Conservation (phyloP, 768 basidiomycete genomes). For the Pleurotus tuber-regium region DNA sequence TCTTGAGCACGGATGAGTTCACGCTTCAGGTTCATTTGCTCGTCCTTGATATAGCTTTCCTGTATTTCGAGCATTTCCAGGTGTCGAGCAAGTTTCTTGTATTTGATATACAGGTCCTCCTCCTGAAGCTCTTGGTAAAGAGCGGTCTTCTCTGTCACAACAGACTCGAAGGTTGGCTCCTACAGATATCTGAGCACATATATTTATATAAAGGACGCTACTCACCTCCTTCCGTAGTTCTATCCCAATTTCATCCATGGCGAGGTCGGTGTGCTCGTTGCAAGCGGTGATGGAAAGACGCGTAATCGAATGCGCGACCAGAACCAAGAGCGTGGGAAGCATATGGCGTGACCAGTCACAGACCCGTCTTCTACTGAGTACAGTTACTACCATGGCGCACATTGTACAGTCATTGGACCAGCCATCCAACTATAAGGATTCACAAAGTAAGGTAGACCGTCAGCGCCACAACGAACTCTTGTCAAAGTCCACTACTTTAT, state of each 20-base stretch:
- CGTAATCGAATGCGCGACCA: background rate
- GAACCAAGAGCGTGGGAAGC: background rate
- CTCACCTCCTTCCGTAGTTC: constrained; percentile 77
- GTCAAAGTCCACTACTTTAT: constrained; percentile 82
- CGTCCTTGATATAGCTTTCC: constrained; percentile 98
- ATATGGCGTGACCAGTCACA: background rate
- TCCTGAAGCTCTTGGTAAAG: constrained; percentile 84
- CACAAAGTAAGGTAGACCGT: constrained; percentile 77
- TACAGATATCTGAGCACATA: constrained; percentile 29
- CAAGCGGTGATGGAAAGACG: background rate
- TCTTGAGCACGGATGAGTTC: constrained; percentile 99
- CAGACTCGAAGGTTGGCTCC: constrained; percentile 90
- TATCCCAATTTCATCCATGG: constrained; percentile 90
- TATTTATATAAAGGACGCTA: too few species aligned
- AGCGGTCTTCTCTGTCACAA: constrained; percentile 85
- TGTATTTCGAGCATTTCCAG: constrained; percentile 93
- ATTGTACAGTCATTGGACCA: constrained; percentile 84
- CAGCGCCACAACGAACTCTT: constrained; percentile 79
- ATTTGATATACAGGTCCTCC: constrained; percentile 95
- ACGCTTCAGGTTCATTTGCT: constrained; percentile 95
- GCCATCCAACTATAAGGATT: constrained; percentile 97
- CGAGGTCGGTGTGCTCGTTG: constrained; percentile 17
- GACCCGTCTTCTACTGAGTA: background rate
- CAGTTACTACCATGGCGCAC: constrained; percentile 62
- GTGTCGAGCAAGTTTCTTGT: constrained; percentile 94